Evolutionary conservation across 495 filamentous ascomycete genomes (phyloP).

Genomic region (Penicillium canariense): DNA sequence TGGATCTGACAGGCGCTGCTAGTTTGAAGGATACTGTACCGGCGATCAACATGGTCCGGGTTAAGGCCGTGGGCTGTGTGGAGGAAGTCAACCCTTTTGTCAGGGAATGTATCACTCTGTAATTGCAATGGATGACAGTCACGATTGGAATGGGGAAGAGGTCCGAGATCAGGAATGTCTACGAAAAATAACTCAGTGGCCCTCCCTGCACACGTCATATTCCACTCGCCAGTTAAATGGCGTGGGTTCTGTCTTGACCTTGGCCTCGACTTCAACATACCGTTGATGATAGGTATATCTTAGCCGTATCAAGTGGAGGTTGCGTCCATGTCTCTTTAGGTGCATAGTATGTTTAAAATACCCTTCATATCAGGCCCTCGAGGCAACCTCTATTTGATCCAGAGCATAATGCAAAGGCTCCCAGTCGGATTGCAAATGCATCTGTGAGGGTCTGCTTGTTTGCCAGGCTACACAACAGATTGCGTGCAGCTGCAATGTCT

Average conservation of each 20-base stretch:
- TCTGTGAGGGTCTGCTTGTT: no score
- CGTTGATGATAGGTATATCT: neutral
- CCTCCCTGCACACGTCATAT: neutral
- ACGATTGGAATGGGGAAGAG: neutral
- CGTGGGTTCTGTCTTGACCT: slow-evolving; percentile 18
- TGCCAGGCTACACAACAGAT: no score
- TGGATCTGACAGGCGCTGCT: slow-evolving; percentile 3
- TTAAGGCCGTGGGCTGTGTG: neutral
- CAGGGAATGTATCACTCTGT: neutral
- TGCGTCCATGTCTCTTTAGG: no score
- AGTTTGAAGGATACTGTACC: neutral
- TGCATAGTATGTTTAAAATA: no score
- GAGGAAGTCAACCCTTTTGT: neutral
- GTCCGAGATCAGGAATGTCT: neutral
- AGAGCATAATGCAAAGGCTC: no score
- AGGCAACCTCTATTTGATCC: no score
- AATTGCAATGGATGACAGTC: neutral
- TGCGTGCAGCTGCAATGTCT: no score
- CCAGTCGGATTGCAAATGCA: no score
- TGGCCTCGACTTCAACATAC: neutral
- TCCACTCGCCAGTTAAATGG: neutral
- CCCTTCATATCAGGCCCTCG: no score
- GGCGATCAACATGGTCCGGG: neutral
- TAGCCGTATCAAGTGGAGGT: no score
- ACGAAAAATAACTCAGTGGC: neutral